Evolutionary conservation across 2,329 filamentous ascomycete species (phyloP).

Genomic region (Coleophoma eucalyptorum): DNA sequence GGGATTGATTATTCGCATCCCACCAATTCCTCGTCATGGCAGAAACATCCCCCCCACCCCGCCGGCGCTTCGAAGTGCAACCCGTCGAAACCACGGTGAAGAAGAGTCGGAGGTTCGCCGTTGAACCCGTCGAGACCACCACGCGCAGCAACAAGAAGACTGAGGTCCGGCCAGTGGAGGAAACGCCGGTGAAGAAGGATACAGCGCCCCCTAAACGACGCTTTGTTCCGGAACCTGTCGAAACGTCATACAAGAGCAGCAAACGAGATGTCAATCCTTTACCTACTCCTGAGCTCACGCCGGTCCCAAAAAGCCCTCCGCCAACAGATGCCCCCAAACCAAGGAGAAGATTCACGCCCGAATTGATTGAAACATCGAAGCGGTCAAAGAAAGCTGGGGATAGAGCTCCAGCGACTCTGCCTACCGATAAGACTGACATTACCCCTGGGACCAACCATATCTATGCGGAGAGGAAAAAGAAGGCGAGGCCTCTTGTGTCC

Average conservation of each 20-base stretch:
- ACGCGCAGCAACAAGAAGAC: conserved; percentile 33
- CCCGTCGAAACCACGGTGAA: conserved; percentile 30
- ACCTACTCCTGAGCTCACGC: conserved; percentile 54
- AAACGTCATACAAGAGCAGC: conserved; percentile 63
- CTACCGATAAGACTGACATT: conserved; percentile 69
- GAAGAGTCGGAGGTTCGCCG: conserved; percentile 31
- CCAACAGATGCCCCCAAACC: conserved; percentile 26
- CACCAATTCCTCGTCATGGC: conserved; percentile 15
- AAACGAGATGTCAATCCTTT: conserved; percentile 29
- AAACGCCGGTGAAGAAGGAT: conserved; percentile 22
- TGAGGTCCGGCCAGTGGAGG: conserved; percentile 10
- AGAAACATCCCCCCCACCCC: conserved; percentile 19
- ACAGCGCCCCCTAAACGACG: conserved; percentile 43
- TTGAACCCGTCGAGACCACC: conserved; percentile 38
- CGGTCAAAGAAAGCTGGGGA: conserved; percentile 67
- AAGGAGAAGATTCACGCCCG: conserved; percentile 63
- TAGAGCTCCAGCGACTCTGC: conserved; percentile 55
- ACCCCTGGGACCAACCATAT: conserved; percentile 41
- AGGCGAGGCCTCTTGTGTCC: conserved; percentile 12
- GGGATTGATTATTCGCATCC: neutral
- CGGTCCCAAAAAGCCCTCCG: conserved; percentile 30
- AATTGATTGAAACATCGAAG: conserved; percentile 76
- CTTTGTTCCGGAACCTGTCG: conserved; percentile 67
- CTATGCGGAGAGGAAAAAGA: conserved; percentile 14
- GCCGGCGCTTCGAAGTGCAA: conserved; percentile 26